Evolutionary conservation across 139 green algal genomes (phyloP), one percentile per base, ranked within the genome.

Genomic region (Zygnema cylindricum): DNA sequence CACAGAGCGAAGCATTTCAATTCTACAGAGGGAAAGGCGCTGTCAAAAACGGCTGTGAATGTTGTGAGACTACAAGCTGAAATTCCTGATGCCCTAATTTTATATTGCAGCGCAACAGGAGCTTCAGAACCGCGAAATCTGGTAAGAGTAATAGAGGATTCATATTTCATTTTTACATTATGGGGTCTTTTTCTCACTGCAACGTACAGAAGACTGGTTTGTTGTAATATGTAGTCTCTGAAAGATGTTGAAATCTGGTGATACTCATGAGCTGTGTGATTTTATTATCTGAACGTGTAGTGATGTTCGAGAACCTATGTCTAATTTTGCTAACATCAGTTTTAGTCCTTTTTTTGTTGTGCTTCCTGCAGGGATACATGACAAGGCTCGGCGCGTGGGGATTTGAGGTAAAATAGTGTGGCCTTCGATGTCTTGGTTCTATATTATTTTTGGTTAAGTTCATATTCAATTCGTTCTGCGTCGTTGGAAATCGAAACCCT

Each of bases 1-100:
- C 95, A 97, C 93, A 96, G 95, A 90, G 95, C 95, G 35, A 98
- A 98, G 89, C 97, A 98, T 88, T 92, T 98, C 76, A 49, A 97
- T 69, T 87, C 75, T 23, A 32, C 33, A 33, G 73, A 38, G 21
- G 11, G 73, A 21, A 81, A 81, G 1, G 79, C 89, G 69, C 87
- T 93, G 11, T 95, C 94, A 1, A 93, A 95, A 82, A 98, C 95
- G 3, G 95, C 94, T 7, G 69, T 93, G 16, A 95, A 95, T 33
- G 95, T 98, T 76, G 86, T 95, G 69, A 71, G 90, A 25, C 91
- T 98, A 69, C 95, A 98, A 91, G 91, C 95, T 39, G 57, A 81
- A 36, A 93, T 98, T 81, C 95, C 94, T 3, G 92, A 96, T 35
- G 95, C 96, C 7, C n/a, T 43, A 16, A 86, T 93, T 0, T 22